A percentile compares a stretch with the other conserved stretches of the same genome.
phyloP scores from a whole-genome alignment of 176 grass and related monocot genomes.

The Triticum monococcum region DNA sequence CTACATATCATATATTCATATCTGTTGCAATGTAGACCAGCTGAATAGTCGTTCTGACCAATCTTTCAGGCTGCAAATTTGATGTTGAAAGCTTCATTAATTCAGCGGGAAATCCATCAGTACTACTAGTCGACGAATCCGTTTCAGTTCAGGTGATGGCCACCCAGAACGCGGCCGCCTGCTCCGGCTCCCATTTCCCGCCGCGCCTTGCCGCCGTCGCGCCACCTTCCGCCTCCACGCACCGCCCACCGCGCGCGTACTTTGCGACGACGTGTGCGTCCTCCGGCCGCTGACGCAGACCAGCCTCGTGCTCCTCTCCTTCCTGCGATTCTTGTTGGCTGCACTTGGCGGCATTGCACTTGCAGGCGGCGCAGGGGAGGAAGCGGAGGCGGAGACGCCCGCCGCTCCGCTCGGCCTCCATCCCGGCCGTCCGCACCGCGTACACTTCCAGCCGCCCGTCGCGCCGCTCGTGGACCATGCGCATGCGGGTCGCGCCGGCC shows the following conservation, averaged over 20 bases:
- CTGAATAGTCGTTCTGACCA: not conserved
- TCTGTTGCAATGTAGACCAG: not conserved
- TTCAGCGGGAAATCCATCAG: not conserved
- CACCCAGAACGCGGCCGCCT: slow-evolving; percentile 16
- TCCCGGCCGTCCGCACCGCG: slow-evolving; percentile 29
- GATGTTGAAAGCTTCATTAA: not conserved
- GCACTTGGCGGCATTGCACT: not conserved
- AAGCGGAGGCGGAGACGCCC: slow-evolving; percentile 58
- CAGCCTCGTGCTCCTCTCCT: not conserved
- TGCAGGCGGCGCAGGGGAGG: not conserved
- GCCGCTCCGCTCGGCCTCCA: slow-evolving; percentile 61
- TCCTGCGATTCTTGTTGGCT: slow-evolving; percentile 2
- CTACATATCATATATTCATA: not conserved
- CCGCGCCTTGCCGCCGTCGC: not conserved
- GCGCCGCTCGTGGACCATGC: slow-evolving; percentile 53
- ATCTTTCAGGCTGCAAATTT: not conserved
- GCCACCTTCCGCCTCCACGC: slow-evolving; percentile 33
- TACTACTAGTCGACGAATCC: not conserved
- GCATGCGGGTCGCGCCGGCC: slow-evolving; percentile 22
- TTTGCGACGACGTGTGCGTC: slow-evolving; percentile 17
- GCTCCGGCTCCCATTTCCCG: slow-evolving; percentile 32
- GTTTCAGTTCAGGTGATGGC: slow-evolving; percentile 1
- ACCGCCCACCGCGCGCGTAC: slow-evolving; percentile 41
- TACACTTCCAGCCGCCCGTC: slow-evolving; percentile 62
- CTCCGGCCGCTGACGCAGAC: not conserved